Percentiles rank a stretch among this genome's conserved stretches.
These are phyloP conservation scores for Anethum foeniculum DNA, from an alignment of 140 eudicot genomes.

Conservation along the genomic window DNA sequence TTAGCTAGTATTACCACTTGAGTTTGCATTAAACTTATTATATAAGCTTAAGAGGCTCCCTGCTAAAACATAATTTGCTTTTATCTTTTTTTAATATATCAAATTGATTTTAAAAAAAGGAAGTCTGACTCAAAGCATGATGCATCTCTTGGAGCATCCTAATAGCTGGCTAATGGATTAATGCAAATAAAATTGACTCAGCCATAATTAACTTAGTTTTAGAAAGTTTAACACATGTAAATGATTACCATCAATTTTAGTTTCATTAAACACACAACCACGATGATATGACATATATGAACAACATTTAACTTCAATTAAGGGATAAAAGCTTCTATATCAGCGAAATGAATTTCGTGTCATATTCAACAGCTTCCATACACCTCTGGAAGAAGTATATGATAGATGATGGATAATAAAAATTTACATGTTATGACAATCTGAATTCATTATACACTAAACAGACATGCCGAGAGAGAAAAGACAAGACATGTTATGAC, in stretches of 20 bases:
- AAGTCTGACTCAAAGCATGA: background rate
- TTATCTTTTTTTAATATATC: background rate
- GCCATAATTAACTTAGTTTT: background rate
- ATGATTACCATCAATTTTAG: background rate
- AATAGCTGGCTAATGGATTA: background rate
- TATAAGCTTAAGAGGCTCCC: background rate
- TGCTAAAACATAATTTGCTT: background rate
- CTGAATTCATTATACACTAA: background rate
- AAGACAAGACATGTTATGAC: background rate
- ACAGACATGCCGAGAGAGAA: background rate
- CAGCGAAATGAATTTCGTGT: background rate
- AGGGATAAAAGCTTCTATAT: background rate
- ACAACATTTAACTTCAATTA: background rate
- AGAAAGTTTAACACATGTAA: background rate
- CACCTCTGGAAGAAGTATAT: constrained; percentile 9
- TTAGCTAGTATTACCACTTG: background rate
- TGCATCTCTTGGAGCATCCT: background rate
- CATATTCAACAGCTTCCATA: constrained; percentile 12
- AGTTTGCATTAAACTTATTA: background rate
- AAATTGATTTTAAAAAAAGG: background rate
- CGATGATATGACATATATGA: background rate
- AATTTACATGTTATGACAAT: constrained; percentile 1
- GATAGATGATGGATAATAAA: background rate
- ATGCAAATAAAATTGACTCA: background rate
- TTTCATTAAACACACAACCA: background rate